Percentiles rank a stretch among this genome's conserved stretches.
These are phyloP conservation scores for Debaryomyces tyrocola DNA, from an alignment of 805 yeast species.

Conservation along the genomic window DNA sequence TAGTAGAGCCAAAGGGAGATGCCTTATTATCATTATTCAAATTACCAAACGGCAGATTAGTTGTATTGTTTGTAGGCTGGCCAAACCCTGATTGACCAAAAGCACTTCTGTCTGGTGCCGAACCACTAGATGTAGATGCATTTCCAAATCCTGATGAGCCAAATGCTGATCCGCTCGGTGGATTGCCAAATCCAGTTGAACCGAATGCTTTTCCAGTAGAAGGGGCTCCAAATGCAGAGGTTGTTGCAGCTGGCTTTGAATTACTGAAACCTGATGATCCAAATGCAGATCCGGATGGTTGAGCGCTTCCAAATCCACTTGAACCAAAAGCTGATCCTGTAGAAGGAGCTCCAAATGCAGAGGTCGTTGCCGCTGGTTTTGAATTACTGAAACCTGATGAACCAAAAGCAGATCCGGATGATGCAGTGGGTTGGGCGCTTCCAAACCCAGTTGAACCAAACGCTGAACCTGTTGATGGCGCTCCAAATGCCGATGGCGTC, in stretches of 20 bases:
- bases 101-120: constrained; percentile 6
- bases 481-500: constrained; percentile 10
- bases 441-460: constrained; percentile 22
- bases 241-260: neutral
- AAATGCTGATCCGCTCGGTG: constrained; percentile 8
- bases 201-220: constrained; percentile 12
- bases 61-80: neutral
- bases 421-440: constrained; percentile 3
- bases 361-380: neutral
- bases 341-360: constrained; percentile 19
- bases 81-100: constrained; percentile 2
- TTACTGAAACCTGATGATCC: constrained; percentile 8
- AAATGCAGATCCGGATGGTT: constrained; percentile 12
- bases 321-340: constrained; percentile 13
- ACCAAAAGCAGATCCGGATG: constrained; percentile 14
- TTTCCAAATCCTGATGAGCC: constrained; percentile 8
- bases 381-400: constrained; percentile 5
- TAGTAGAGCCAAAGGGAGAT: constrained; percentile 2
- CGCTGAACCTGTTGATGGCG: constrained; percentile 11
- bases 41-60: constrained; percentile 1
- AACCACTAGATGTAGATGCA: constrained; percentile 1
- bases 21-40: neutral
- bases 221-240: neutral
- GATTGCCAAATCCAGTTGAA: constrained; percentile 9
- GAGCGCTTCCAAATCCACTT: constrained; percentile 19